phyloP scores from a whole-genome alignment of 192 early-diverging fungal species.

The Backusella tuberculispora region DNA sequence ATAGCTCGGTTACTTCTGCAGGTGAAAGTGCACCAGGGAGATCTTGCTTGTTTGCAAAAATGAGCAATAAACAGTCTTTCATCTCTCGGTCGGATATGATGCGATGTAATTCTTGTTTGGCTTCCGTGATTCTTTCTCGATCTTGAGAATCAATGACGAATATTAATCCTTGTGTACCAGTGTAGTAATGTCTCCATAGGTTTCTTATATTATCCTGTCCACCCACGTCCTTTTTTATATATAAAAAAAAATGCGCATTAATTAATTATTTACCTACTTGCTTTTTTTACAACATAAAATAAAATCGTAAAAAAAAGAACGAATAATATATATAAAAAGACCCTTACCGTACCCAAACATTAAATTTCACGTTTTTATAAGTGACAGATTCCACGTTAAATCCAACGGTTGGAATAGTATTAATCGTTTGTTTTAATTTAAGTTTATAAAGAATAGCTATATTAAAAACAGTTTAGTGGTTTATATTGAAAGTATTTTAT shows the following conservation, averaged over 20 bases:
- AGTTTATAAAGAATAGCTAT: slow-evolving; percentile 96
- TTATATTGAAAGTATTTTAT: not conserved
- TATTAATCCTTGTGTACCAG: slow-evolving; percentile 84
- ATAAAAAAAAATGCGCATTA: not conserved
- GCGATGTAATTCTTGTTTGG: slow-evolving; percentile 78
- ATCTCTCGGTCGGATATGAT: slow-evolving; percentile 87
- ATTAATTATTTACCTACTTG: not conserved
- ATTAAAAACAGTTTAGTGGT: not conserved
- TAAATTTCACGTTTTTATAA: slow-evolving; percentile 73
- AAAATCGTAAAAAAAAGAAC: too few species aligned
- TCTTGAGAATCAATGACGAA: slow-evolving; percentile 92
- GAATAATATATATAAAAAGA: not conserved
- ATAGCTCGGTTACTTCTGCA: slow-evolving; percentile 90
- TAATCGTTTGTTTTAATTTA: slow-evolving; percentile 97
- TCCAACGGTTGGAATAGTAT: slow-evolving; percentile 98
- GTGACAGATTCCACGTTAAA: slow-evolving; percentile 89
- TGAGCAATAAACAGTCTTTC: slow-evolving; percentile 79
- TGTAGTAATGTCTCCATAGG: slow-evolving; percentile 86
- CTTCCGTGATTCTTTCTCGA: slow-evolving; percentile 84
- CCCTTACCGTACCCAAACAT: slow-evolving; percentile 41
- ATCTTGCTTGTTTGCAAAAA: slow-evolving; percentile 65
- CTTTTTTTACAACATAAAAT: too few species aligned
- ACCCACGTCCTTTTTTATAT: slow-evolving; percentile 87
- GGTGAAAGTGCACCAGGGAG: slow-evolving; percentile 71
- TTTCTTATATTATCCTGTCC: slow-evolving; percentile 93